Conservation (phyloP, 306 rosid genomes). For the Abrus pulchellus region DNA sequence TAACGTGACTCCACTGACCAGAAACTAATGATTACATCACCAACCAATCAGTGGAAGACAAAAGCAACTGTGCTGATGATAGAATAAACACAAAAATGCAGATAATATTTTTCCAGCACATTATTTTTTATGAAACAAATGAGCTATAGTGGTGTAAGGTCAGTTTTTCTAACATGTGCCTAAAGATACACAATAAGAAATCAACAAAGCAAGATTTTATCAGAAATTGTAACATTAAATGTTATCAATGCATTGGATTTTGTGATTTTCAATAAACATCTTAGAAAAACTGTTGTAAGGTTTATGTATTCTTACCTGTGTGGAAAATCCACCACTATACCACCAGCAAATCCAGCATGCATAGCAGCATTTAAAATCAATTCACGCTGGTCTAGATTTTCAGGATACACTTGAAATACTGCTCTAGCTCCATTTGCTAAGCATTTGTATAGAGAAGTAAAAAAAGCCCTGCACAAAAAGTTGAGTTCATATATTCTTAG, state of each 20-base stretch:
- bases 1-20: constrained; percentile 10
- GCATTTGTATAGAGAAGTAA: constrained; percentile 85
- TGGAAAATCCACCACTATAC: constrained; percentile 90
- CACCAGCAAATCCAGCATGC: constrained; percentile 96
- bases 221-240: too few relatives aligned
- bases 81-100: constrained; percentile 14
- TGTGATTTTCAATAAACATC: too few relatives aligned
- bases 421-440: constrained; percentile 91
- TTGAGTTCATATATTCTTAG: not conserved
- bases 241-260: too few relatives aligned
- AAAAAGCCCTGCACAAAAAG: constrained; percentile 76
- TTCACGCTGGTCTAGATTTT: constrained; percentile 76
- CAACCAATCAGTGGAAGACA: constrained; percentile 24
- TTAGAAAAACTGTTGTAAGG: too few relatives aligned
- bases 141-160: not conserved
- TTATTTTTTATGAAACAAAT: constrained; percentile 29
- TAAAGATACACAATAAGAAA: too few relatives aligned
- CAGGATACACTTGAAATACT: constrained; percentile 87
- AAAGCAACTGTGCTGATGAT: not conserved
- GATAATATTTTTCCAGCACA: not conserved
- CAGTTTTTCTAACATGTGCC: too few relatives aligned
- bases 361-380: constrained; percentile 84
- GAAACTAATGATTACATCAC: constrained; percentile 9
- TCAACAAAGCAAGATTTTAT: too few relatives aligned
- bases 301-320: constrained; percentile 67